Conservation (phyloP, 495 filamentous ascomycete genomes). For the Xylaria grammica region DNA sequence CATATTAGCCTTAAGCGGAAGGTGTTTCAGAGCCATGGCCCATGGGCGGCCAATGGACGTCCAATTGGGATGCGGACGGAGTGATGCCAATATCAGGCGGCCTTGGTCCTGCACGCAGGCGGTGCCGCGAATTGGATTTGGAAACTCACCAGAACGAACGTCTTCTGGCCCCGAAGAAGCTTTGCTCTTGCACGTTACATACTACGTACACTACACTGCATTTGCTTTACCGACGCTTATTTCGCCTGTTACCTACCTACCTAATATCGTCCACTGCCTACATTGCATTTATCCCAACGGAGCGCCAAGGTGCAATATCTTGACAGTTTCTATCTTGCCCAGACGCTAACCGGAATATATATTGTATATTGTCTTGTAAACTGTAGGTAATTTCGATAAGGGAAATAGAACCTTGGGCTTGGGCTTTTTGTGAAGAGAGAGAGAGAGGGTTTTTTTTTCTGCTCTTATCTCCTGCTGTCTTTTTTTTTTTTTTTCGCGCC, state of each 20-base stretch:
- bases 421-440: not conserved
- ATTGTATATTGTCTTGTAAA: not conserved
- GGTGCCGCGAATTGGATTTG: slow-evolving; percentile 20
- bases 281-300: no score
- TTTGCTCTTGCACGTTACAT: no score
- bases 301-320: no score
- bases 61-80: not conserved
- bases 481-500: not conserved
- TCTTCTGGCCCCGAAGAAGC: no score
- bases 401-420: not conserved
- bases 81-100: slow-evolving; percentile 11
- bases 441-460: no score
- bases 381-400: slow-evolving; percentile 15
- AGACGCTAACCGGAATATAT: slow-evolving; percentile 8
- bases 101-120: slow-evolving; percentile 9
- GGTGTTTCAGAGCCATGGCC: not conserved
- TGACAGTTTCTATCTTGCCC: not conserved
- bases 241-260: no score
- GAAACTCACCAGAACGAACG: slow-evolving; percentile 7
- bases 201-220: no score
- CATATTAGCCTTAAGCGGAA: not conserved
- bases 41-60: not conserved
- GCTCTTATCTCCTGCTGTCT: no score
- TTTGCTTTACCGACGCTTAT: no score
- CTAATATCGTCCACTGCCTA: no score